Evolutionary conservation across 2,329 filamentous ascomycete species (phyloP).

Genomic region (Chrysoporthe cubensis): DNA sequence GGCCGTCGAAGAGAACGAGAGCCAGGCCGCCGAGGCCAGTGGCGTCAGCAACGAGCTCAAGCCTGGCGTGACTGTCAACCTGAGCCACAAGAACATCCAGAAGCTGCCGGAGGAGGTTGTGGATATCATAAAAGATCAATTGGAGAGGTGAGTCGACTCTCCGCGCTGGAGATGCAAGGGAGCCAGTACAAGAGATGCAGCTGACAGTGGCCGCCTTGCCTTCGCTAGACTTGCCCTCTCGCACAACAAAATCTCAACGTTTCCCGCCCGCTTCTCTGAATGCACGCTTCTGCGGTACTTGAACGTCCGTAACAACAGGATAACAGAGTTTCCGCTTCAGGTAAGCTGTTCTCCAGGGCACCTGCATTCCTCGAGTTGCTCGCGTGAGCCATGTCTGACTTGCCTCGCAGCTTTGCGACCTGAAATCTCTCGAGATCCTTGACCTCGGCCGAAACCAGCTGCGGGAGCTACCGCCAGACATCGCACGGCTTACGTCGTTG

Average conservation of each 20-base stretch:
- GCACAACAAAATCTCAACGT: conserved; percentile 75
- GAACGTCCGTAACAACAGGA: conserved; percentile 77
- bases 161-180: conserved; percentile 16
- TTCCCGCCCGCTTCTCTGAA: conserved; percentile 73
- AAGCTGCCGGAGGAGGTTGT: conserved; percentile 74
- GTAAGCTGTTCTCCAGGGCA: conserved; percentile 41
- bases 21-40: conserved; percentile 63
- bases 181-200: conserved; percentile 11
- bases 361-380: conserved; percentile 28
- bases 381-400: conserved; percentile 17
- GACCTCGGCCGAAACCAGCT: conserved; percentile 91
- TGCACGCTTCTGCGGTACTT: conserved; percentile 79
- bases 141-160: conserved; percentile 63
- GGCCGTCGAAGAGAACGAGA: conserved; percentile 68
- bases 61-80: conserved; percentile 76
- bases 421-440: conserved; percentile 87
- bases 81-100: conserved; percentile 75
- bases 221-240: conserved; percentile 71
- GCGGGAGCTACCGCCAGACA: conserved; percentile 74
- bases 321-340: conserved; percentile 64
- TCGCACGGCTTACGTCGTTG: conserved; percentile 79
- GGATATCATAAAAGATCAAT: conserved; percentile 73
- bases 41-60: conserved; percentile 64
- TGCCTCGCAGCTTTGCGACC: conserved; percentile 72
- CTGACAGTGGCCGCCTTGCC: conserved; percentile 31